These are phyloP conservation scores for Microbotryum scabiosae DNA, from an alignment of 1,284 basidiomycete species.

Conservation along the genomic window DNA sequence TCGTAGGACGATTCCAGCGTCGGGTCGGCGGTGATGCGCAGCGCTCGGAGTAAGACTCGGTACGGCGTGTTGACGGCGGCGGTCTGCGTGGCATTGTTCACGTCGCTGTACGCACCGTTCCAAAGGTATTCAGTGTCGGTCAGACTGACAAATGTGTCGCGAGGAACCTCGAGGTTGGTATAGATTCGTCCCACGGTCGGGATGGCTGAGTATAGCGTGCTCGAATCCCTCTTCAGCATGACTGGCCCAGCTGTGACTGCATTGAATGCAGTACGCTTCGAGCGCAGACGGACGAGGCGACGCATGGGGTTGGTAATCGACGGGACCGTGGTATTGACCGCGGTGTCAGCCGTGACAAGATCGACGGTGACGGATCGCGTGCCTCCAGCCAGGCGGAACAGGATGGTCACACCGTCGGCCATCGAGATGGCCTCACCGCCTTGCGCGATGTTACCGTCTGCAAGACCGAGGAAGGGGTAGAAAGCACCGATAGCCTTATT, in stretches of 20 bases:
- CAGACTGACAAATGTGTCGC: constrained; percentile 19
- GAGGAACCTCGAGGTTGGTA: constrained; percentile 2
- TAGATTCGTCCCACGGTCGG: constrained; percentile 13
- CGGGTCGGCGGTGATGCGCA: constrained; percentile 25
- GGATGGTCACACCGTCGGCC: constrained; percentile 3
- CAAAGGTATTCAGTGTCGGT: constrained; percentile 16
- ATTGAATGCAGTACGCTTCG: not conserved
- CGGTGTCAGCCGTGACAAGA: constrained; percentile 19
- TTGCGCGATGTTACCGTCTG: constrained; percentile 8
- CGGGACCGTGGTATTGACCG: constrained; percentile 12
- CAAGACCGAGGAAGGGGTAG: constrained; percentile 21
- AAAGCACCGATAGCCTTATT: constrained; percentile 4
- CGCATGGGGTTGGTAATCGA: constrained; percentile 10
- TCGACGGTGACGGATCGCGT: constrained; percentile 17
- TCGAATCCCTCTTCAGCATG: not conserved
- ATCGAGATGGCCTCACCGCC: not conserved
- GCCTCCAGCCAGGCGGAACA: constrained; percentile 19
- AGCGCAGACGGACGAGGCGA: constrained; percentile 4
- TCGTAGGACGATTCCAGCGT: constrained; percentile 14
- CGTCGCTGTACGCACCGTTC: constrained; percentile 11
- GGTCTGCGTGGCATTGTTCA: not conserved
- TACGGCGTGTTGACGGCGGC: constrained; percentile 10
- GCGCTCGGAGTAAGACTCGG: constrained; percentile 22
- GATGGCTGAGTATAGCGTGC: constrained; percentile 9
- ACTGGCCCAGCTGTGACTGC: not conserved